Base-by-base conservation (phyloP, 768 basidiomycete species). In the Russula griseocarnosa region DNA sequence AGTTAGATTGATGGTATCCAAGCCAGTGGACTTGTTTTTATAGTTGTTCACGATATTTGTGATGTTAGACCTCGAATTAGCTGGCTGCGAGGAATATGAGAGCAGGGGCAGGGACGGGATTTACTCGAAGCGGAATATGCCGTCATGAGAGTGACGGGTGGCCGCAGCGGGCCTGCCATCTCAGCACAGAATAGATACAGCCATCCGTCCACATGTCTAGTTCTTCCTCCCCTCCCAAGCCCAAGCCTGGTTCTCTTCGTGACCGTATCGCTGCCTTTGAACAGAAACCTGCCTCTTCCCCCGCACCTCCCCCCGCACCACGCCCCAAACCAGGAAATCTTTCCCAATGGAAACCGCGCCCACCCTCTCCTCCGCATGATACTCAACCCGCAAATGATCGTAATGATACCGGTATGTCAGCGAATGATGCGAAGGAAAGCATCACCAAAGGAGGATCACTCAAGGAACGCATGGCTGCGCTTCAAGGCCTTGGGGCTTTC, bases 381-480 rank as follows among this genome's bases (percentile, higher is more conserved):
- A 70, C 86, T 18, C 79, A 70, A 10, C 67, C 68, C 22, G 40
- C 55, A 76, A 49, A 47, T 54, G 42, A 49, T 44, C 50, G 55
- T 54, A 28, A 69, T 55, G 66, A 70, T 0, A 76, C 77, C 4
- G 81, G 83, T 0, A 89, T 92, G 89, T 87, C 85, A 26, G 91
- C 91, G 5, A 83, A 84, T 32, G 95, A 98, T 78, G 94, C 94
- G 24, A 86, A 89, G 73, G 89, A 87, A 70, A 89, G 88, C 70
- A 95, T 96, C 74, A 83, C 82, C 6, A 85, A 85, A 61, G 88
- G 83, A 3, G 88, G 84, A 5, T 92, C 90, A 61, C 76, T 98
- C 68, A 94, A 87, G 77, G 96, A 97, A 63, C 85, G 96, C 42
- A 97, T 98, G 94, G 94, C 94, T 34, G 93, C 94, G 3, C 77